Evolutionary conservation across 78 protist species (phyloP).

Genomic region (Dictyostelium citrinum): DNA sequence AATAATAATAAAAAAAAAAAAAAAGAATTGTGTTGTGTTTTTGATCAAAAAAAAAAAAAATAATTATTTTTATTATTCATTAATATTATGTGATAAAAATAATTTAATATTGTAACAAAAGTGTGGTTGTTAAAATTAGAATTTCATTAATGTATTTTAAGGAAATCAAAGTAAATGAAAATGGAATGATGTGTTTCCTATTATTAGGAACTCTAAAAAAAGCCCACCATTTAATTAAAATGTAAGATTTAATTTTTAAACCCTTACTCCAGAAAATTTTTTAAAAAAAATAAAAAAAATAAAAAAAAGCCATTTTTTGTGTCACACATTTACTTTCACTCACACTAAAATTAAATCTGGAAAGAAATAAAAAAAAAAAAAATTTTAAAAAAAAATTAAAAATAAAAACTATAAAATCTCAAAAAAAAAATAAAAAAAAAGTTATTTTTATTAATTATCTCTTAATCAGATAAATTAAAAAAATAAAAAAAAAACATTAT

Average conservation of each 20-base stretch:
- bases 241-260: not conserved
- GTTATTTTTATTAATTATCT: not conserved
- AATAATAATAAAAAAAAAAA: not conserved
- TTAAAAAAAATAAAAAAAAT: too few species aligned
- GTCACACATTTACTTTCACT: too few species aligned
- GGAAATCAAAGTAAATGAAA: not conserved
- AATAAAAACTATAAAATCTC: not conserved
- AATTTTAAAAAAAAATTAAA: not conserved
- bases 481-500: not conserved
- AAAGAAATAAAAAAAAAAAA: not conserved
- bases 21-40: not conserved
- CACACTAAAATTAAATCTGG: too few species aligned
- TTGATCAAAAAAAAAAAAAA: not conserved
- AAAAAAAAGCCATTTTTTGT: too few species aligned
- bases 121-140: not conserved
- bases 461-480: not conserved
- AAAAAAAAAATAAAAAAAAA: not conserved
- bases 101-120: not conserved
- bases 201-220: not conserved
- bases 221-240: not conserved
- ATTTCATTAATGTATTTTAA: not conserved
- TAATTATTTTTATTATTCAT: not conserved
- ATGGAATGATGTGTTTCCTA: not conserved
- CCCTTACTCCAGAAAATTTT: not conserved
- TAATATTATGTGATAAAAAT: not conserved